Evolutionary conservation across 345 rosid genomes (phyloP), one percentile per base, ranked within the genome.

Genomic region (Gossypium raimondii): DNA sequence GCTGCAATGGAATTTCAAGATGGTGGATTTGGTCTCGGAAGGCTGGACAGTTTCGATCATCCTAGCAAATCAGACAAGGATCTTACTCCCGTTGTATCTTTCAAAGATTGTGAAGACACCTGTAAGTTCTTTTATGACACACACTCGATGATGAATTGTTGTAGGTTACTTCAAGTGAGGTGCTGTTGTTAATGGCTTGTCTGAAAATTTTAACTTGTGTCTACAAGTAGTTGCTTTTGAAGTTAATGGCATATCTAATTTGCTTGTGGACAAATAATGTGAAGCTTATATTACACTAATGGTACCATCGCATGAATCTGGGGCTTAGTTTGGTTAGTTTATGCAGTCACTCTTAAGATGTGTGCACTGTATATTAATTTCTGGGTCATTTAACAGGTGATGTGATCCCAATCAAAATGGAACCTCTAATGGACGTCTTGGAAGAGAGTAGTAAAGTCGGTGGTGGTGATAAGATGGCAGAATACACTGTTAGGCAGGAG

Each of bases 1-100:
- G 97, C 97, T 69, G 81, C 60, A 61, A 71, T 79, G 2, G 91
- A 90, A 17, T 94, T 94, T 76, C 71, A 73, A 1, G 92, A 87
- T 6, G 47, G 75, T 52, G 78, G 81, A 34, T 67, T 75, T 47
- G 43, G 65, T 73, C 16, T 51, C 11, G 60, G 73, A 29, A 70
- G 47, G 61, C 73, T 27, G 7, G 61, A 52, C 27, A 52, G 61
- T 70, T 4, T 53, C 22, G 17, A 11, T 53, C 13, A 45, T 67
- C 53, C 38, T 45, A 45, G 53, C 71, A 45, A 67, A 45, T 9
- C 71, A 11, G 79, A 66, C 59, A 74, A 77, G 45, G 58, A 77
- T 73, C 53, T 17, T 7, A 51, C 25, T 0, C 38, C 53, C 43
- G 56, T 18, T 38, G 73, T 59, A 64, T 74, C 81, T 38, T 63